Evolutionary conservation across 1,284 basidiomycete genomes (phyloP).

Genomic region (Rhodofomes roseus): DNA sequence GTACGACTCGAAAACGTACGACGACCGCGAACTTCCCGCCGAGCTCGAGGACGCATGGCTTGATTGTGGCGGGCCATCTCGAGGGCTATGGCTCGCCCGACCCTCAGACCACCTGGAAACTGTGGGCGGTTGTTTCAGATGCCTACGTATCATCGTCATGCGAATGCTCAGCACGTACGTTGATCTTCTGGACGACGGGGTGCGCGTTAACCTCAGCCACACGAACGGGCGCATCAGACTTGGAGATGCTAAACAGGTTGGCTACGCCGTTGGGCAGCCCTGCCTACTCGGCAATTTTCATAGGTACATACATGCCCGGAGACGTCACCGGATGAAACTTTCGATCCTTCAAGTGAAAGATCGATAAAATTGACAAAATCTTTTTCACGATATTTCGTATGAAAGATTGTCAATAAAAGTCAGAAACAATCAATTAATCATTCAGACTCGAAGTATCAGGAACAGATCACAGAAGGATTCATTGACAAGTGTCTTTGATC

Average conservation of each 20-base stretch:
- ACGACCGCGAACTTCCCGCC: constrained; percentile 61
- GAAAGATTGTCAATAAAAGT: no score
- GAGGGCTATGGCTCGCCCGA: constrained; percentile 12
- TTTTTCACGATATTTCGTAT: no score
- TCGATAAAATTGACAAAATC: no score
- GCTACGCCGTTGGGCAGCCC: constrained; percentile 25
- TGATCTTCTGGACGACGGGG: constrained; percentile 24
- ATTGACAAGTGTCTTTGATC: no score
- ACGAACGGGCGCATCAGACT: constrained; percentile 18
- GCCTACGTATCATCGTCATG: neutral
- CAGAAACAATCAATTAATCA: no score
- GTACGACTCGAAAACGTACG: constrained; percentile 31
- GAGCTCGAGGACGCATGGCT: constrained; percentile 17
- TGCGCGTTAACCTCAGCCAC: constrained; percentile 24
- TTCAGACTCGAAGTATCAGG: no score
- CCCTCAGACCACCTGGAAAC: constrained; percentile 17
- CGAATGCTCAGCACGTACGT: constrained; percentile 18
- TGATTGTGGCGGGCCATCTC: constrained; percentile 17
- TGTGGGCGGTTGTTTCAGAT: neutral
- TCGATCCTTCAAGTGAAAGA: no score
- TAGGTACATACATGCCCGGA: no score
- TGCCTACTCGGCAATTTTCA: no score
- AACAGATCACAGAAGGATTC: no score
- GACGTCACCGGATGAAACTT: no score
- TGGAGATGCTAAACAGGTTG: constrained; percentile 21